These are phyloP conservation scores for Sporothrix globosa DNA, from an alignment of 2,329 filamentous ascomycete genomes.

Conservation along the genomic window DNA sequence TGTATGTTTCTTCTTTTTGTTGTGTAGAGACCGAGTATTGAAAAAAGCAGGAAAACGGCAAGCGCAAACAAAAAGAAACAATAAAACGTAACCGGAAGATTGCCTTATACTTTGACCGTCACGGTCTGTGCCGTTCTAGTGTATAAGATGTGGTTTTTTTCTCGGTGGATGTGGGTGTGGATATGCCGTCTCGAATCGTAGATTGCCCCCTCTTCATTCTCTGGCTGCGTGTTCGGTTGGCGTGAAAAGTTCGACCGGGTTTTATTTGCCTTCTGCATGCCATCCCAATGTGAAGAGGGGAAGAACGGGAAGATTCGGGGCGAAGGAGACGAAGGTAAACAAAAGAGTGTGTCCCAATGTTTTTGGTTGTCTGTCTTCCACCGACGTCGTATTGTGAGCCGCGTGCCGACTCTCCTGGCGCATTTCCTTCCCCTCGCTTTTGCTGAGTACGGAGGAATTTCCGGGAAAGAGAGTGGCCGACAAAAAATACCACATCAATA, in stretches of 20 bases:
- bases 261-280: background rate
- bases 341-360: background rate
- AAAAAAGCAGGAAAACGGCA: background rate
- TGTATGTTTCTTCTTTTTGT: background rate
- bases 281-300: background rate
- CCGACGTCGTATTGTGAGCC: slow-evolving; percentile 18
- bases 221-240: background rate
- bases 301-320: background rate
- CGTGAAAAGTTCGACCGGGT: too few relatives aligned
- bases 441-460: background rate
- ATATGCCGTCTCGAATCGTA: background rate
- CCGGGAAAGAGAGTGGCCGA: too few relatives aligned
- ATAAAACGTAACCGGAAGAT: slow-evolving; percentile 5
- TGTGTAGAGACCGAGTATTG: background rate
- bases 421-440: background rate
- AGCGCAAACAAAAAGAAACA: background rate
- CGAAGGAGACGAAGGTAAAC: background rate
- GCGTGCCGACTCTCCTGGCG: background rate
- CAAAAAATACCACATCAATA: background rate
- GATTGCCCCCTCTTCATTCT: background rate
- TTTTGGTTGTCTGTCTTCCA: background rate
- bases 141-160: background rate
- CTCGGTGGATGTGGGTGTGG: background rate
- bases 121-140: slow-evolving; percentile 2
- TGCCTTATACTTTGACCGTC: background rate